Conservation (phyloP, 495 filamentous ascomycete species). For the Xylaria palmicola region DNA sequence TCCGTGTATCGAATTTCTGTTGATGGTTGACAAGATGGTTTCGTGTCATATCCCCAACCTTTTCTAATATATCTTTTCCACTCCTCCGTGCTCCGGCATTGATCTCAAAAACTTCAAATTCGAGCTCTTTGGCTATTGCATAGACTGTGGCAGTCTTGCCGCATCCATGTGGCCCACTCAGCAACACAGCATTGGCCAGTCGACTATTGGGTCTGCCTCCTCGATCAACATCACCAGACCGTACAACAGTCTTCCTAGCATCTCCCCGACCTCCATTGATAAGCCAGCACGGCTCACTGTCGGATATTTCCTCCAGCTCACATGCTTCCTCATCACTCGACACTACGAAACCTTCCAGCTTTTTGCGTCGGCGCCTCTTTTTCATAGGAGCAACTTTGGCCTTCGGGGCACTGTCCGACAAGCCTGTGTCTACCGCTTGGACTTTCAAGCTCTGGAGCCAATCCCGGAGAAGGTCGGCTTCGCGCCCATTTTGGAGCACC, state of each 20-base stretch:
- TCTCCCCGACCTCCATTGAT: conserved; percentile 37
- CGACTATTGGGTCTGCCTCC: conserved; percentile 44
- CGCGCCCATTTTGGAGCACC: conserved; percentile 73
- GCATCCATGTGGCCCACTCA: conserved; percentile 87
- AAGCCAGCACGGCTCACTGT: conserved; percentile 59
- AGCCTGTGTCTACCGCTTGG: conserved; percentile 66
- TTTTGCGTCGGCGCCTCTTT: conserved; percentile 68
- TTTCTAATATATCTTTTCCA: conserved; percentile 87
- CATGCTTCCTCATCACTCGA: conserved; percentile 77
- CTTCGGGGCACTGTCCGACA: conserved; percentile 44
- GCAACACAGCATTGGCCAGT: conserved; percentile 63
- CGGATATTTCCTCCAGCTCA: conserved; percentile 71
- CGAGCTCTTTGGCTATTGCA: conserved; percentile 93
- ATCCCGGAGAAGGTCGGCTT: conserved; percentile 69
- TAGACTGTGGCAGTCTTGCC: conserved; percentile 93
- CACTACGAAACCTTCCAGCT: conserved; percentile 82
- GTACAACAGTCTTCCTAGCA: conserved; percentile 61
- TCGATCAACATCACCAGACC: conserved; percentile 49
- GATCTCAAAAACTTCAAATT: conserved; percentile 94
- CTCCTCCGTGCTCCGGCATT: conserved; percentile 78
- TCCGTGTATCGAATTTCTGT: conserved; percentile 30
- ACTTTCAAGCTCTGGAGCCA: conserved; percentile 82
- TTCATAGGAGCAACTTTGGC: conserved; percentile 43
- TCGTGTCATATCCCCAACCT: conserved; percentile 91
- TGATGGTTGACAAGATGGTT: conserved; percentile 77